Conservation (phyloP, 1,139 yeast species). For the Saccharomyces pastorianus region DNA sequence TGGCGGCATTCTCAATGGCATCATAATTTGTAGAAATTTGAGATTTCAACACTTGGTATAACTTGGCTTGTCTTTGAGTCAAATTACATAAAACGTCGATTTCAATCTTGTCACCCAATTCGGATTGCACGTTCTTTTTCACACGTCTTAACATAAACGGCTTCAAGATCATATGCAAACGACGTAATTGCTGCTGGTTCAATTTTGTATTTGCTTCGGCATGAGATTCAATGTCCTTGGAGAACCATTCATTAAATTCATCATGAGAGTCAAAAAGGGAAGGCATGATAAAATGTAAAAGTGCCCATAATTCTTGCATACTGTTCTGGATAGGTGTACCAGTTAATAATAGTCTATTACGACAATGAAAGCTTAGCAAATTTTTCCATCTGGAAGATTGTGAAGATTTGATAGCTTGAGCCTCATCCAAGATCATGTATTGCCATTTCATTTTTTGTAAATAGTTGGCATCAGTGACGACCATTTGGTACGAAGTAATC, state of each 20-base stretch:
- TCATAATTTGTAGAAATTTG: conserved; percentile 79
- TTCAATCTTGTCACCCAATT: conserved; percentile 93
- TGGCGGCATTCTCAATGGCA: conserved; percentile 65
- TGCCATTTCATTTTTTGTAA: conserved; percentile 98
- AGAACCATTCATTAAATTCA: conserved; percentile 97
- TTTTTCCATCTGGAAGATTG: conserved; percentile 94
- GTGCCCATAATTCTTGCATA: conserved; percentile 98
- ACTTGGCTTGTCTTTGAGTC: conserved; percentile 79
- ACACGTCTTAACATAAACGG: conserved; percentile 98
- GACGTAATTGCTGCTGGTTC: conserved; percentile 85
- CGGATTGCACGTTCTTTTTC: conserved; percentile 94
- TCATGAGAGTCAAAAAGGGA: conserved; percentile 95
- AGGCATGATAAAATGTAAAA: conserved; percentile 96
- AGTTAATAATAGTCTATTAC: conserved; percentile 82
- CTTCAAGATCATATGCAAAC: conserved; percentile 89
- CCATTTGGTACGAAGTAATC: conserved; percentile 91
- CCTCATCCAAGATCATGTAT: conserved; percentile 96
- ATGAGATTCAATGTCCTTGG: conserved; percentile 94
- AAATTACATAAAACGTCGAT: conserved; percentile 88
- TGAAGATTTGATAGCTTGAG: conserved; percentile 95
- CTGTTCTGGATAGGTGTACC: conserved; percentile 98
- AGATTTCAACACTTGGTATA: conserved; percentile 80
- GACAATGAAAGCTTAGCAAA: conserved; percentile 78
- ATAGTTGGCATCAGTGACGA: conserved; percentile 91
- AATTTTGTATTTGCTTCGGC: conserved; percentile 89